Conservation (phyloP, 1,284 basidiomycete species). For the Coniferiporia weirii region DNA sequence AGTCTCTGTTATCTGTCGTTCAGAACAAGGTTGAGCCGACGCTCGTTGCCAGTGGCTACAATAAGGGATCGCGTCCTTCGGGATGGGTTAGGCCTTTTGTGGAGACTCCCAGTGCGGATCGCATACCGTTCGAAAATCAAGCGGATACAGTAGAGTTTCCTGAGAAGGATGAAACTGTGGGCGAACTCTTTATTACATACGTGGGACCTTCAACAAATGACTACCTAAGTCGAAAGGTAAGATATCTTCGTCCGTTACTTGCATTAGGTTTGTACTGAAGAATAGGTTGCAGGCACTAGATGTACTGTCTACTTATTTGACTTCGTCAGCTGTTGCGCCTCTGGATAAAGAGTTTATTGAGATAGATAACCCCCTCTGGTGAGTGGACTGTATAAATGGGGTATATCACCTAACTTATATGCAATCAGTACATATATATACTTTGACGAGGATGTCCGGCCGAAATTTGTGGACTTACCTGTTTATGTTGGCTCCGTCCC, state of each 20-base stretch:
- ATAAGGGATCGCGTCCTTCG: constrained; percentile 57
- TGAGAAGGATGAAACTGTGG: constrained; percentile 95
- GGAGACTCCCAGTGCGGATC: constrained; percentile 74
- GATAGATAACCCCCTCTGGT: constrained; percentile 87
- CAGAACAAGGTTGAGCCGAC: constrained; percentile 80
- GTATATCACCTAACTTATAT: constrained; percentile 22
- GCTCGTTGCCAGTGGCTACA: constrained; percentile 70
- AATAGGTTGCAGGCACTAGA: constrained; percentile 62
- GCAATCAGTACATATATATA: constrained; percentile 72
- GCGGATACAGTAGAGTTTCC: constrained; percentile 85
- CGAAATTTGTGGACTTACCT: constrained; percentile 69
- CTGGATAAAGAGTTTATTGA: constrained; percentile 94
- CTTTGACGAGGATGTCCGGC: constrained; percentile 76
- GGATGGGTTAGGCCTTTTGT: constrained; percentile 95
- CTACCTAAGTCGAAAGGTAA: constrained; percentile 72
- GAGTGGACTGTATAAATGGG: constrained; percentile 22
- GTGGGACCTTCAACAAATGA: constrained; percentile 74
- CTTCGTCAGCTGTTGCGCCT: constrained; percentile 84
- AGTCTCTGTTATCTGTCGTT: constrained; percentile 68
- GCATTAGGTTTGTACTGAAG: not conserved
- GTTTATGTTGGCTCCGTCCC: constrained; percentile 86
- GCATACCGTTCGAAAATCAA: constrained; percentile 52
- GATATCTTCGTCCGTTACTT: constrained; percentile 19
- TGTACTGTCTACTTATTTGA: constrained; percentile 84
- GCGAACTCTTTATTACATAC: constrained; percentile 81